Evolutionary conservation across 2,329 filamentous ascomycete species (phyloP).

Genomic region (Alternaria infectoria): DNA sequence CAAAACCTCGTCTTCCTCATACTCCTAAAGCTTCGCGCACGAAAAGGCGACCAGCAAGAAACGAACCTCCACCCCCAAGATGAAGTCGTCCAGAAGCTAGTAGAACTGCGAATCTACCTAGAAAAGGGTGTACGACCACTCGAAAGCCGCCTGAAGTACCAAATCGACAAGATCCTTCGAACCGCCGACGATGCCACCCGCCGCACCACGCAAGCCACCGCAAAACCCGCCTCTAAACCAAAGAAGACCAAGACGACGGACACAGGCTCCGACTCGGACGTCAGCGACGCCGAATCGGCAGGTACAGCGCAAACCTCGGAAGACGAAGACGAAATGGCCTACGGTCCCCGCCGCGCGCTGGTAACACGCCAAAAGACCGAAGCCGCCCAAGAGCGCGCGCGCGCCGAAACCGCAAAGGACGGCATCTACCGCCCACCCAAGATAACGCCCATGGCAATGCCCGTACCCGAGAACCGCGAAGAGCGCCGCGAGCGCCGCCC

Average conservation of each 20-base stretch:
- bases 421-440: conserved; percentile 89
- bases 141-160: conserved; percentile 89
- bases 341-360: conserved; percentile 65
- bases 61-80: conserved; percentile 60
- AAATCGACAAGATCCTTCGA: conserved; percentile 92
- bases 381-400: conserved; percentile 22
- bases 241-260: conserved; percentile 45
- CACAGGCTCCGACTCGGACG: conserved; percentile 50
- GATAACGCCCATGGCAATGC: conserved; percentile 86
- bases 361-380: conserved; percentile 42
- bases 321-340: conserved; percentile 65
- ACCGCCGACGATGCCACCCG: conserved; percentile 74
- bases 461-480: conserved; percentile 66
- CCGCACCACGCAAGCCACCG: conserved; percentile 34
- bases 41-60: conserved; percentile 36
- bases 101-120: conserved; percentile 88
- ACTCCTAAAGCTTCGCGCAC: conserved; percentile 71
- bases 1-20: conserved; percentile 92
- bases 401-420: conserved; percentile 51
- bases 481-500: conserved; percentile 68
- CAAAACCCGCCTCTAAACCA: conserved; percentile 21
- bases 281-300: conserved; percentile 44
- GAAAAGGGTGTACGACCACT: conserved; percentile 91
- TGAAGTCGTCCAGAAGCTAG: conserved; percentile 81
- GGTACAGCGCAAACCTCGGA: conserved; percentile 37